A percentile compares a stretch with the other conserved stretches of the same genome.
These are phyloP conservation scores for Flaveria bidentis DNA, from an alignment of 129 eudicot genomes.

Conservation along the genomic window DNA sequence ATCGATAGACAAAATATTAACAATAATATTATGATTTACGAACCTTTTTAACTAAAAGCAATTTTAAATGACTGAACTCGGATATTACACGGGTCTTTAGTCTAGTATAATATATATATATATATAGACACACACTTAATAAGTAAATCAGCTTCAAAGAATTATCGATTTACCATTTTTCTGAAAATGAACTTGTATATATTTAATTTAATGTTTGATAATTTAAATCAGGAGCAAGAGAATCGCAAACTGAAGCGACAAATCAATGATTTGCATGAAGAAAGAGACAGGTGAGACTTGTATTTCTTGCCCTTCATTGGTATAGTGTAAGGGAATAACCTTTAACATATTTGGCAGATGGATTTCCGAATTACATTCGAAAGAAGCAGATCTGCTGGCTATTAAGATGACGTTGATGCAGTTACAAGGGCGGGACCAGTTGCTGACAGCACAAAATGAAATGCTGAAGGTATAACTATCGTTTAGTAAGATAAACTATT, in stretches of 20 bases:
- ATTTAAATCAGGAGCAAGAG: conserved; percentile 65
- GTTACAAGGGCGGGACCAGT: conserved; percentile 67
- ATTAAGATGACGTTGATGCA: conserved; percentile 58
- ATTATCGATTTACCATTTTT: conserved; percentile 4
- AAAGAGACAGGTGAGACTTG: conserved; percentile 62
- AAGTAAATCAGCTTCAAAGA: background rate
- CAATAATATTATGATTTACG: too few species aligned
- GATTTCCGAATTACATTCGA: conserved; percentile 50
- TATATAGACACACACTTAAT: too few species aligned
- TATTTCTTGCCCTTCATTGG: background rate
- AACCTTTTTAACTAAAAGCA: too few species aligned
- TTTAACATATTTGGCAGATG: conserved; percentile 41
- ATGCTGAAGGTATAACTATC: conserved; percentile 62
- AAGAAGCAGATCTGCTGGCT: conserved; percentile 55
- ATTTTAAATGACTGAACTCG: too few species aligned
- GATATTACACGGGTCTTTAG: too few species aligned
- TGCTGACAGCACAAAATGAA: conserved; percentile 73
- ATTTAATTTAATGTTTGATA: conserved; percentile 10
- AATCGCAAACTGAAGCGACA: conserved; percentile 54
- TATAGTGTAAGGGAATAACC: background rate
- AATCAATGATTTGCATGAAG: conserved; percentile 57
- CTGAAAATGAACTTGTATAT: conserved; percentile 9
- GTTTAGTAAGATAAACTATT: background rate
- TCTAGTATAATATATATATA: too few species aligned
- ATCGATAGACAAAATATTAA: too few species aligned